These are phyloP conservation scores for Hyaloperonospora arabidopsidis DNA, from an alignment of 352 stramenopile genomes.

Conservation along the genomic window DNA sequence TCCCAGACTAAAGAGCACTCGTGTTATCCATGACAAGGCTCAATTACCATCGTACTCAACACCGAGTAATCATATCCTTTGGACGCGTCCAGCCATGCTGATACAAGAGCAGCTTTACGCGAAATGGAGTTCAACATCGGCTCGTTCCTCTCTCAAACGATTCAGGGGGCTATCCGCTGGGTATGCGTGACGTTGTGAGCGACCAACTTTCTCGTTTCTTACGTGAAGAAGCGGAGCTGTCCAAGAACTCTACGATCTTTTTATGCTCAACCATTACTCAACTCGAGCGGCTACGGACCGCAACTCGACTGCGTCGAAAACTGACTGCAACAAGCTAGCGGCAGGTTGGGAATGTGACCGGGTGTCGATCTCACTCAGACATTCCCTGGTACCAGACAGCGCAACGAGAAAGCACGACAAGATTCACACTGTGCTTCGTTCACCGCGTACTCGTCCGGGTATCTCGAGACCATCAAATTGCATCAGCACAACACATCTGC, in stretches of 20 bases:
- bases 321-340: conserved; percentile 34
- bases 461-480: too few relatives aligned
- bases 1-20: too few relatives aligned
- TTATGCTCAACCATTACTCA: conserved; percentile 93
- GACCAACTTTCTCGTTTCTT: conserved; percentile 87
- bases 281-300: conserved; percentile 50
- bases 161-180: conserved; percentile 80
- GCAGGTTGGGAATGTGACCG: conserved; percentile 39
- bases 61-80: conserved; percentile 71
- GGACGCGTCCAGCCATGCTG: conserved; percentile 45
- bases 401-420: too few relatives aligned
- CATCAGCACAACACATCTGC: too few relatives aligned
- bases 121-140: conserved; percentile 86
- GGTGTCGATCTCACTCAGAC: too few relatives aligned
- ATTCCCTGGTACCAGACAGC: too few relatives aligned
- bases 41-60: conserved; percentile 11
- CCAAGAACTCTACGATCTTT: conserved; percentile 88
- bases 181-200: conserved; percentile 81
- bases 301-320: too few relatives aligned
- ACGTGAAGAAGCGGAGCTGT: conserved; percentile 41
- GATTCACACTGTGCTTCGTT: too few relatives aligned
- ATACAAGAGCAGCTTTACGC: conserved; percentile 61
- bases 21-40: too few relatives aligned
- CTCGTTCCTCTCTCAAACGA: conserved; percentile 89
- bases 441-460: too few relatives aligned